Conservation (phyloP, 2,329 filamentous ascomycete genomes). For the Neoascochyta sp. region DNA sequence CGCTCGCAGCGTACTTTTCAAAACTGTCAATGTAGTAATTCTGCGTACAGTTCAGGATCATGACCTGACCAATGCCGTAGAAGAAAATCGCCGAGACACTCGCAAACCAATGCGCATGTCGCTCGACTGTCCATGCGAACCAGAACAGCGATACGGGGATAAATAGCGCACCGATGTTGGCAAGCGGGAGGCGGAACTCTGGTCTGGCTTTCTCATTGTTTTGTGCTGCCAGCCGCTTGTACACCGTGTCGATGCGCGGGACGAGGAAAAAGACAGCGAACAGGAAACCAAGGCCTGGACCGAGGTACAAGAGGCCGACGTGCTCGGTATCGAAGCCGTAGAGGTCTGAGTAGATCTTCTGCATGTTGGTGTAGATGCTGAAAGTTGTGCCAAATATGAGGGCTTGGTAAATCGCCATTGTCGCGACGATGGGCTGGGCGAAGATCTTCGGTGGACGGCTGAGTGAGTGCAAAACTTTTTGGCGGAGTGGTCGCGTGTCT, state of each 20-base stretch:
- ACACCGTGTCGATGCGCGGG: slow-evolving; percentile 47
- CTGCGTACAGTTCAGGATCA: slow-evolving; percentile 52
- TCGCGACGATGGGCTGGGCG: slow-evolving; percentile 45
- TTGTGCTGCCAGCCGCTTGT: slow-evolving; percentile 42
- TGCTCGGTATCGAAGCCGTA: slow-evolving; percentile 48
- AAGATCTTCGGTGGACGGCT: slow-evolving; percentile 44
- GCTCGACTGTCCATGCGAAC: slow-evolving; percentile 44
- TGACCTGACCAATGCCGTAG: slow-evolving; percentile 53
- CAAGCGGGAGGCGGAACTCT: slow-evolving; percentile 46
- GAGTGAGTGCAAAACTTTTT: slow-evolving; percentile 39
- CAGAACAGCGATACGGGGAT: slow-evolving; percentile 45
- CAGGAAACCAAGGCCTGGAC: slow-evolving; percentile 45
- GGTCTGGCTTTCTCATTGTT: slow-evolving; percentile 42
- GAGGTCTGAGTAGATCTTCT: slow-evolving; percentile 43
- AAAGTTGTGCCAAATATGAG: slow-evolving; percentile 49
- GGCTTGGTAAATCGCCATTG: slow-evolving; percentile 47
- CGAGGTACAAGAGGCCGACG: slow-evolving; percentile 46
- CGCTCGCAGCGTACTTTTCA: slow-evolving; percentile 49
- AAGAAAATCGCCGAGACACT: slow-evolving; percentile 45
- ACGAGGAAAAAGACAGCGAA: slow-evolving; percentile 47
- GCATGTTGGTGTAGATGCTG: slow-evolving; percentile 48
- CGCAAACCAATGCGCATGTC: slow-evolving; percentile 41
- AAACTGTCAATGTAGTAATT: slow-evolving; percentile 56
- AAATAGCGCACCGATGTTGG: slow-evolving; percentile 45
- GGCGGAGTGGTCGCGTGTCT: slow-evolving; percentile 37